phyloP scores from a whole-genome alignment of 768 basidiomycete species.

The Hypsizygus marmoreus region DNA sequence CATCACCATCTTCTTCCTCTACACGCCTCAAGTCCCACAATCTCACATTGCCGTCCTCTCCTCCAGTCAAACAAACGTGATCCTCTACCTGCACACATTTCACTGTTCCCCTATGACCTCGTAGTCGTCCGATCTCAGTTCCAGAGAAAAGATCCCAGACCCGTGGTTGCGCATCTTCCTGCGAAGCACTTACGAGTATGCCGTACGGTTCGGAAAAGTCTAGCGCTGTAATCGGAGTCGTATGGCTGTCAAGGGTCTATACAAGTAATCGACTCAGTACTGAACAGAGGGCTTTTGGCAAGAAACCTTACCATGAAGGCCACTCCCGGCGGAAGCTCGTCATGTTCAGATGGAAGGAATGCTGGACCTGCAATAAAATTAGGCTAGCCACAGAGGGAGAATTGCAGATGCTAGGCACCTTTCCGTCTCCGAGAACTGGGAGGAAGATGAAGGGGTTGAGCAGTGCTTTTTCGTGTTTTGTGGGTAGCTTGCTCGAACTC shows the following conservation, averaged over 20 bases:
- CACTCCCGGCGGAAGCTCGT: conserved; percentile 89
- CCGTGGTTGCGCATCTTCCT: conserved; percentile 82
- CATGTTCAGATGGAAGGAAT: conserved; percentile 96
- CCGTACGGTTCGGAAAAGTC: conserved; percentile 99
- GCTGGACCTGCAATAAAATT: conserved; percentile 66
- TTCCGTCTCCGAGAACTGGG: conserved; percentile 71
- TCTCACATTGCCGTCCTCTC: conserved; percentile 80
- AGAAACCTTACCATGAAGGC: conserved; percentile 85
- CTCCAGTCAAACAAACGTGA: conserved; percentile 86
- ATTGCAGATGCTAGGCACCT: conserved; percentile 38
- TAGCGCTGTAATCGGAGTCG: conserved; percentile 80
- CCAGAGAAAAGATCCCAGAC: conserved; percentile 96
- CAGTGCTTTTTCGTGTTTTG: conserved; percentile 29
- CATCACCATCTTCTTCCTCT: conserved; percentile 73
- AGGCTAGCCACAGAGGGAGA: neutral
- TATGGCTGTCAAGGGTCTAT: conserved; percentile 82
- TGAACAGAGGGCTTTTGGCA: conserved; percentile 2
- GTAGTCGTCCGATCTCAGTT: conserved; percentile 79
- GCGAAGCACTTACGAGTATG: conserved; percentile 84
- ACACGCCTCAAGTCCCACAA: conserved; percentile 91
- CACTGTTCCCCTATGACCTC: conserved; percentile 80
- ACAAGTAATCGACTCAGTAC: conserved; percentile 7
- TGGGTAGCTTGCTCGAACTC: conserved; percentile 61
- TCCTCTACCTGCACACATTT: conserved; percentile 95
- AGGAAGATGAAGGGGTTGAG: conserved; percentile 46